Evolutionary conservation across 257 asterid species (phyloP), one percentile per base, ranked within the genome.

Genomic region (Fraxinus quadrangulata): DNA sequence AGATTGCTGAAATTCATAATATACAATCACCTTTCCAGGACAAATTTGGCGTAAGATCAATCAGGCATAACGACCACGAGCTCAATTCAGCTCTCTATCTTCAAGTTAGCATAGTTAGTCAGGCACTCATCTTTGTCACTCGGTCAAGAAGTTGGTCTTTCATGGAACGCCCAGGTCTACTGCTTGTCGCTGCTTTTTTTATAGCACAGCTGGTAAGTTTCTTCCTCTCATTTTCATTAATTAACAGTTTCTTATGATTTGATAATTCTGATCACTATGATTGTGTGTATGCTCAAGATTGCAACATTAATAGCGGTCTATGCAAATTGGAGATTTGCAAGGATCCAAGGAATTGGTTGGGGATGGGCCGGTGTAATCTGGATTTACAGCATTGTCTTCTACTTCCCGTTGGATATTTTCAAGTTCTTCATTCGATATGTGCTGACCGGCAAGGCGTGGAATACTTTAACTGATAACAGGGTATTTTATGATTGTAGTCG

Each of bases 351-450:
- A 17, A 83, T 88, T 11, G 92, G 92, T 10, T 88, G 92, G 92
- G 90, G 92, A 0, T 88, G 92, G 92, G 92, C 92, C 23, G 89
- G 90, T 42, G 82, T 88, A 24, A 88, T 88, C 33, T 88, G 92
- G 92, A 28, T 88, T 13, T 88, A 84, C 73, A 88, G 90, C 69
- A 63, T 88, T 36, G n/a, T 88, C 75, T 79, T 79, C 83, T 88
- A 88, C 81, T 2, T 88, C 21, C 92, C 92, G 2, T 82, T 86
- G 12, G 92, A 88, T 54, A 9, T 88, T 6, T 72, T 88, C 70
- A 88, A 88, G 74, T 88, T 88, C 37, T 68, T 74, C 54, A 86
- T 85, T 23, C 61, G 87, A 77, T 88, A 83, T 72, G 73, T 40
- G 9, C 59, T 75, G 78, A 88, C 83, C 51, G 90, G 92, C 78